phyloP scores from a whole-genome alignment of 345 rosid genomes.

The Laguncularia racemosa region DNA sequence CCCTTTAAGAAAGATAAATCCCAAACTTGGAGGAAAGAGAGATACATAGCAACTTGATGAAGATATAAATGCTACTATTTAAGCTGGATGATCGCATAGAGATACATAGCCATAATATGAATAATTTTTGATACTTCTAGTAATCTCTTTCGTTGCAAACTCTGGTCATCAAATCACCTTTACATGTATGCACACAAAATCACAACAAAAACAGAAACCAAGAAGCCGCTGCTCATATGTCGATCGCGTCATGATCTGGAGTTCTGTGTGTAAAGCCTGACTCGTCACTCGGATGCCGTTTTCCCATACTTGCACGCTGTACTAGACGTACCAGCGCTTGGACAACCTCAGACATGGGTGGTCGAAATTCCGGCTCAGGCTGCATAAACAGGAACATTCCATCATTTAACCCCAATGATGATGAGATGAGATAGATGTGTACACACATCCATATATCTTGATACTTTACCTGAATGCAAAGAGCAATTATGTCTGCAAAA shows the following conservation, averaged over 20 bases:
- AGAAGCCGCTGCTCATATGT: conserved; percentile 29
- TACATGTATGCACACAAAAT: conserved; percentile 6
- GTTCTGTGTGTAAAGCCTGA: conserved; percentile 60
- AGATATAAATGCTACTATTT: no score
- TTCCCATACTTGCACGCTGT: conserved; percentile 73
- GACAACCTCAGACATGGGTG: conserved; percentile 93
- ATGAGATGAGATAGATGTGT: no score
- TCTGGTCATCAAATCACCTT: conserved; percentile 7
- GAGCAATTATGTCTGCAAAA: conserved; percentile 9
- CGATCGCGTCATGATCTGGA: conserved; percentile 63
- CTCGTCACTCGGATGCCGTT: conserved; percentile 71
- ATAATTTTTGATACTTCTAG: neutral
- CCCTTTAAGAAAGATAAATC: no score
- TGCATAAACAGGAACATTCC: conserved; percentile 10
- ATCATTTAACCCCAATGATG: no score
- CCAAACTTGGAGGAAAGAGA: no score
- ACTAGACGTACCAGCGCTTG: conserved; percentile 76
- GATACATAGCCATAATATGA: neutral
- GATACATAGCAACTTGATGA: no score
- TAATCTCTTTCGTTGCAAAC: neutral
- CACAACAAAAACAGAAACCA: conserved; percentile 7
- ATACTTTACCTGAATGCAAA: conserved; percentile 6
- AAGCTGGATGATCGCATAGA: no score
- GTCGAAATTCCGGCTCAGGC: conserved; percentile 91
- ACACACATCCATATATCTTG: no score